Evolutionary conservation across 495 filamentous ascomycete genomes (phyloP), one percentile per base, ranked within the genome.

Genomic region (Pyrenula massariospora): DNA sequence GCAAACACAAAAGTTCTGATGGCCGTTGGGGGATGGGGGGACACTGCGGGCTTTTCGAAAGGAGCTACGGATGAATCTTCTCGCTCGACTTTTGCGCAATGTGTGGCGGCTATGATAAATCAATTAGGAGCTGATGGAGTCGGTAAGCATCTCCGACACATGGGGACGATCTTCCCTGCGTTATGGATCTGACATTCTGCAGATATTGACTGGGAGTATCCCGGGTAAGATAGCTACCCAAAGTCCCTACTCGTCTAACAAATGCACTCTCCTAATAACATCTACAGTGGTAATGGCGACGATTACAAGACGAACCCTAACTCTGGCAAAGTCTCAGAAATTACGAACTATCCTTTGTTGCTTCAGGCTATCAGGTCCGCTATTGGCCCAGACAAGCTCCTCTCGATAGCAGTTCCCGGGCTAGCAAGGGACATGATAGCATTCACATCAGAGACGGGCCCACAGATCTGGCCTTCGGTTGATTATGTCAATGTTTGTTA

Each of bases 141-240:
- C 54, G 72, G 31, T 42, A 15, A 42, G 31, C n/a, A n/a, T n/a
- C 15, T 42, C 31, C 31, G 15, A 8, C 15, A 42, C 58, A 48
- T 65, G 42, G 25, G 56, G 5, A 54, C 12, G 23, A 1, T 8
- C 1, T 3, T 22, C 1, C 50, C 20, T 24, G 22, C 57, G 25
- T 21, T 20, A 24, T 19, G 23, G 22, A 50, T 21, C 22, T 56
- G 50, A 56, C 25, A 42, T 70, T 71, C 73, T 15, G 68, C 81
- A 66, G 87, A 91, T 57, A 81, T 89, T 56, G 86, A 91, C 63
- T 91, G 87, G 86, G 86, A 91, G 60, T 91, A 89, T 63, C 86
- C 87, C 1, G 86, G 73, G 77, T 79, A 64, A 59, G 69, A 1
- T 5, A 24, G 2, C 22, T n/a, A n/a, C n/a, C n/a, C n/a, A n/a